Conservation (phyloP, 208 protist genomes). For the Leishmania guyanensis region DNA sequence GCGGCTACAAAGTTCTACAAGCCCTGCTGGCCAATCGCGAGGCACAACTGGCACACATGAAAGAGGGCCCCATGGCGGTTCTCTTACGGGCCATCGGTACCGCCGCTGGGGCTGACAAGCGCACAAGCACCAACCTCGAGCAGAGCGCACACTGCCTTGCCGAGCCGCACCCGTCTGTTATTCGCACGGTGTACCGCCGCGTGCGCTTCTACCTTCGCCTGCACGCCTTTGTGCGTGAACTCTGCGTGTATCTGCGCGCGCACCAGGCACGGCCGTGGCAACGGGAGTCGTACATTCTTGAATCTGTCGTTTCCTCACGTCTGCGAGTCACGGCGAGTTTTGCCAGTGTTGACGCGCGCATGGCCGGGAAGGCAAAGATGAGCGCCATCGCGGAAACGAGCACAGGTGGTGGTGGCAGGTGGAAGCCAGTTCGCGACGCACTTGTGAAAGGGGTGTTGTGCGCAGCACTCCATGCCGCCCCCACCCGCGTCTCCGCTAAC, state of each 20-base stretch:
- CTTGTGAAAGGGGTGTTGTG: neutral
- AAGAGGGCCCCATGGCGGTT: neutral
- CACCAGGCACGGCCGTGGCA: neutral
- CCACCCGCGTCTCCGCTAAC: neutral
- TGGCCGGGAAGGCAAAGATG: neutral
- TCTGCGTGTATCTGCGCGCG: neutral
- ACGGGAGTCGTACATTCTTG: slow-evolving; percentile 7
- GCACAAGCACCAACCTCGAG: neutral
- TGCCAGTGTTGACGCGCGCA: neutral
- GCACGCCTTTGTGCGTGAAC: slow-evolving; percentile 12
- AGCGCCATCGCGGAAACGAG: neutral
- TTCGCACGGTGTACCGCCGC: neutral
- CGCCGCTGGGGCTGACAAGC: neutral
- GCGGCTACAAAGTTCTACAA: slow-evolving; percentile 17
- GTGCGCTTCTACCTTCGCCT: slow-evolving; percentile 25
- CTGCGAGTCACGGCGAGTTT: neutral
- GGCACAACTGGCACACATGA: neutral
- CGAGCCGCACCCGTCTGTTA: neutral
- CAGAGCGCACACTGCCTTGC: neutral
- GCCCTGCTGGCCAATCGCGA: neutral
- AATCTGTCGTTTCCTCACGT: slow-evolving; percentile 12
- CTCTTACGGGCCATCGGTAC: neutral
- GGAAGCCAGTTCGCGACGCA: neutral
- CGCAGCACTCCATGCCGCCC: neutral
- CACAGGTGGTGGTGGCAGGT: neutral